These are phyloP conservation scores for Rhazya stricta DNA, from an alignment of 257 asterid species.

Conservation along the genomic window DNA sequence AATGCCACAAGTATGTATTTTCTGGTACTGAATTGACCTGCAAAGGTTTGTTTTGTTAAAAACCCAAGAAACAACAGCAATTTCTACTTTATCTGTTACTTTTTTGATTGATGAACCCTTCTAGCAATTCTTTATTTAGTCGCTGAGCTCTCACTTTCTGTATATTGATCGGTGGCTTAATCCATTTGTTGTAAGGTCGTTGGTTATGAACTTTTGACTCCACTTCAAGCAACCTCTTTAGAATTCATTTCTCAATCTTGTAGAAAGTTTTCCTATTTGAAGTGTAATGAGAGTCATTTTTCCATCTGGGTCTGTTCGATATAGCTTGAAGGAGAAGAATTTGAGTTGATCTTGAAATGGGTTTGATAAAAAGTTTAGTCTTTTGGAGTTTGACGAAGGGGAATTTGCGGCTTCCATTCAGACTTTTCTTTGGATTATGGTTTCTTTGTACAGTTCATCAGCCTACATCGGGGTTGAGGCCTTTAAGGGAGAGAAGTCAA, in stretches of 20 bases:
- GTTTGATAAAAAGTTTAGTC: conserved; percentile 34
- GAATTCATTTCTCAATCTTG: conserved; percentile 4
- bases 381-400: conserved; percentile 21
- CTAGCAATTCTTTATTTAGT: conserved; percentile 27
- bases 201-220: conserved; percentile 47
- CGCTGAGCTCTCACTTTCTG: conserved; percentile 68
- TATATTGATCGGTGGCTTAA: conserved; percentile 42
- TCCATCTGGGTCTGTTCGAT: conserved; percentile 25
- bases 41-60: conserved; percentile 25
- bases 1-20: conserved; percentile 10
- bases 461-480: conserved; percentile 69
- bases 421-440: conserved; percentile 49
- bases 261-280: conserved; percentile 12
- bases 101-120: neutral
- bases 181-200: conserved; percentile 61
- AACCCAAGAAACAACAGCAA: conserved; percentile 19
- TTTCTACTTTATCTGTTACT: neutral
- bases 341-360: conserved; percentile 54
- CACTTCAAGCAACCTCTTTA: conserved; percentile 51
- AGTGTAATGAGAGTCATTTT: conserved; percentile 38
- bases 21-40: conserved; percentile 41
- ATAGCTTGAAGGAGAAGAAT: conserved; percentile 35
- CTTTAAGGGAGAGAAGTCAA: conserved; percentile 69
- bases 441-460: conserved; percentile 28
- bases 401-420: conserved; percentile 24